phyloP scores from a whole-genome alignment of 371 early-diverging fungal genomes.

The Conidiobolus incongruus region DNA sequence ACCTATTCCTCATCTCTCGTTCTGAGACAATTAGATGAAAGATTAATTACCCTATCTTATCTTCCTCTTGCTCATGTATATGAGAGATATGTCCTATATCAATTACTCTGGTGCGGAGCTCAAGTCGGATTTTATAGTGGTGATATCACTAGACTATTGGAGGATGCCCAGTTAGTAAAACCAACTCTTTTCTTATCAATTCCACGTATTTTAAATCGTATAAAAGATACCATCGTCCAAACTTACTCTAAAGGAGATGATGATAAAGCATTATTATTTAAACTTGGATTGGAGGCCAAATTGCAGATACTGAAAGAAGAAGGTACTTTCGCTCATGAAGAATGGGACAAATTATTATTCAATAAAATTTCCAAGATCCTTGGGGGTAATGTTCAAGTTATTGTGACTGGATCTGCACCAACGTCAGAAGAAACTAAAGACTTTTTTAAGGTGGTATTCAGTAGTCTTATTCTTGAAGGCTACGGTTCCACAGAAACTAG shows the following conservation, averaged over 20 bases:
- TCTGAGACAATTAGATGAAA: neutral
- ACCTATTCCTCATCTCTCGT: conserved; percentile 10
- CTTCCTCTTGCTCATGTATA: conserved; percentile 48
- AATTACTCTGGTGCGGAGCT: conserved; percentile 22
- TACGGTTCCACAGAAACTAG: conserved; percentile 1
- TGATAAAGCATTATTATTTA: conserved; percentile 34
- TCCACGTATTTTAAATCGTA: conserved; percentile 72
- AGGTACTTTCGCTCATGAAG: conserved; percentile 30
- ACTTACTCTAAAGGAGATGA: conserved; percentile 35
- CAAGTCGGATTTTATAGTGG: conserved; percentile 68
- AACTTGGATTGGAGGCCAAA: conserved; percentile 31
- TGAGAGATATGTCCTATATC: conserved; percentile 37
- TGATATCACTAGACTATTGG: conserved; percentile 42
- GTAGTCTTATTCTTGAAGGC: conserved; percentile 32
- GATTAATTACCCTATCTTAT: neutral
- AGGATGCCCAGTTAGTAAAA: conserved; percentile 49
- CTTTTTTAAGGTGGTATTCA: conserved; percentile 71
- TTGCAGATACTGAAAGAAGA: conserved; percentile 26
- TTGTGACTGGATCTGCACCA: conserved; percentile 84
- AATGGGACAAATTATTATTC: conserved; percentile 91
- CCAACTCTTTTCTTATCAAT: conserved; percentile 79
- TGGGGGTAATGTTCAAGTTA: conserved; percentile 69
- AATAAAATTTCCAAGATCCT: conserved; percentile 58
- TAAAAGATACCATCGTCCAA: conserved; percentile 55
- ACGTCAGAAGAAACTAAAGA: conserved; percentile 57